A percentile compares a stretch with the other conserved stretches of the same genome.
Evolutionary conservation across 225 moss, liverwort and hornwort species (phyloP).

Genomic region (Takakia lepidozioides): DNA sequence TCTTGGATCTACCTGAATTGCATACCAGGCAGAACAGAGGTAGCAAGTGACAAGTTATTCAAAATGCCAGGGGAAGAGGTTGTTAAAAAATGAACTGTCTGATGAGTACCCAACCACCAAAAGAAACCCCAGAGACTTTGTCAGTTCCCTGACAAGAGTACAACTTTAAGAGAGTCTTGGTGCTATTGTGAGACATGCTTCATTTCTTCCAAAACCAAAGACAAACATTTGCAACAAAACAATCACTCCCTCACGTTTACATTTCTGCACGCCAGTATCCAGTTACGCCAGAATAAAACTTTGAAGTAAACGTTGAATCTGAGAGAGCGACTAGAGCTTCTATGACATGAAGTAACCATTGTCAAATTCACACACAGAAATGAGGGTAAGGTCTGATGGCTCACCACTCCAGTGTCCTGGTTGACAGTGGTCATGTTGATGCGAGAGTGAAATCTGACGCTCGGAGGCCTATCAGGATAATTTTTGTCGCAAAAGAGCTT

Average conservation of each 20-base stretch:
- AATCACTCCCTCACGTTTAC: too few species aligned
- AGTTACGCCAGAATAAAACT: too few species aligned
- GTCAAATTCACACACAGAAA: too few species aligned
- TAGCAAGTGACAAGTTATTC: too few species aligned
- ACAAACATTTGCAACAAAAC: background rate
- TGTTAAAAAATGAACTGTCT: background rate
- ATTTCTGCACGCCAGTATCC: too few species aligned
- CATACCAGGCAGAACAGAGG: too few species aligned
- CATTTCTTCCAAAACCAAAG: background rate
- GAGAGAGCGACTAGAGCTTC: constrained; percentile 13
- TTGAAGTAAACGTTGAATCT: background rate
- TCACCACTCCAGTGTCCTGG: constrained; percentile 84
- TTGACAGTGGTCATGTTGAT: constrained; percentile 92
- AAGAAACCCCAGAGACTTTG: background rate
- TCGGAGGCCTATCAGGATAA: constrained; percentile 89
- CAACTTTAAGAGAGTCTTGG: too few species aligned
- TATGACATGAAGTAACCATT: too few species aligned
- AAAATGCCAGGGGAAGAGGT: too few species aligned
- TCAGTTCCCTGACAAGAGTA: background rate
- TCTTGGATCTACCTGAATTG: constrained; percentile 77
- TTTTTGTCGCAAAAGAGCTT: constrained; percentile 95
- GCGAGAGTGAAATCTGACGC: constrained; percentile 87
- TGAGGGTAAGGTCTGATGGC: too few species aligned
- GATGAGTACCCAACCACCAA: background rate
- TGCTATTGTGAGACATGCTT: background rate